Evolutionary conservation across 176 grass and related monocot genomes (phyloP), one percentile per base, ranked within the genome.

Genomic region (Phoenix dactylifera): DNA sequence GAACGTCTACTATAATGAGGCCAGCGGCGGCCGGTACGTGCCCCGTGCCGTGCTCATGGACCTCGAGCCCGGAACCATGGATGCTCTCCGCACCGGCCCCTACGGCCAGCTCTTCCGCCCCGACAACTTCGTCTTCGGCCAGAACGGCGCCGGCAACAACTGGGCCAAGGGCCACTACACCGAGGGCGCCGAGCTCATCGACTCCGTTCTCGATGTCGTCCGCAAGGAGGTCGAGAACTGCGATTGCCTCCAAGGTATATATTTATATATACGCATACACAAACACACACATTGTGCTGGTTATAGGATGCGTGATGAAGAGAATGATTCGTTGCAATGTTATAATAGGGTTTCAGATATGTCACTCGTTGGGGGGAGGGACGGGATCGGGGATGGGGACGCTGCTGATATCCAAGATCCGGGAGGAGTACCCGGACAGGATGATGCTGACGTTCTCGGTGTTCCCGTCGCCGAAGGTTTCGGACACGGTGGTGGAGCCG

Each of bases 221-320:
- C 80, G 86, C 77, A 89, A 95, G 79, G 90, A 95, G 74, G 83
- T 83, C 44, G 90, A 95, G 90, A 89, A 95, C 66, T 89, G 90
- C 69, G 90, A 95, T 66, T 95, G 90, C 49, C 75, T 95, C 17
- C 90, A 95, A 78, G 90, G 85, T 95, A 78, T 10, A 6, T 35
- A 35, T 35, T 7, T 35, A 35, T 35, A 12, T 44, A 44, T 44
- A 44, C 20, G 20, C 12, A 12, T 44, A 35, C 1, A 35, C 7
- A 35, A 35, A 9, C 30, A 32, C 30, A 32, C 6, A 6, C 30
- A 39, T 39, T 6, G 28, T 30, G 5, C 28, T 30, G 28, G 28
- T 30, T 30, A 30, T 30, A 30, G 1, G 5, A 5, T 30, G 28
- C 5, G 28, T 30, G 26, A 28, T 28, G 9, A 14, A 44, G 35